Percentiles rank a stretch among this genome's conserved stretches.
phyloP scores from a whole-genome alignment of 768 basidiomycete species.

The Mycena capillaripes region DNA sequence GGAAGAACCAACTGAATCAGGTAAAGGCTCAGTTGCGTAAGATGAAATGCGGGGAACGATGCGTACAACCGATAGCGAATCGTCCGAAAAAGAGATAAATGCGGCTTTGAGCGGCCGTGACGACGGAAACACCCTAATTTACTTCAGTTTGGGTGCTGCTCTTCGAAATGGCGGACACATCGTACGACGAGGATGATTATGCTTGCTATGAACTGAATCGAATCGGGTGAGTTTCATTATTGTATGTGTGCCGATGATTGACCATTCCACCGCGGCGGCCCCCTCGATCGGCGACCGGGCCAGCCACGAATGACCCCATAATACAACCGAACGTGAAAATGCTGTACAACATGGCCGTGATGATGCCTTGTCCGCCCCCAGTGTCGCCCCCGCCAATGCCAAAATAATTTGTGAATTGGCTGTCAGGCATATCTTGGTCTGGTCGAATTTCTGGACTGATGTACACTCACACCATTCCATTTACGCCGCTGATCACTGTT shows the following conservation, averaged over 20 bases:
- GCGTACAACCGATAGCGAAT: slow-evolving; percentile 26
- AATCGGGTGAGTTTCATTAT: background rate
- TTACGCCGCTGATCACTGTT: slow-evolving; percentile 61
- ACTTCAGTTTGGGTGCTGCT: background rate
- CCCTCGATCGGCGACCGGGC: slow-evolving; percentile 57
- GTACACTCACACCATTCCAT: slow-evolving; percentile 59
- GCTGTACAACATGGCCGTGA: slow-evolving; percentile 59
- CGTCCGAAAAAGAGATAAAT: slow-evolving; percentile 33
- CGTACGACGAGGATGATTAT: slow-evolving; percentile 50
- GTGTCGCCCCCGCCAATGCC: slow-evolving; percentile 54
- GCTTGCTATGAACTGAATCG: slow-evolving; percentile 54
- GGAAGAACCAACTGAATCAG: slow-evolving; percentile 8
- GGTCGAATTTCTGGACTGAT: background rate
- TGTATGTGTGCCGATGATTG: slow-evolving; percentile 6
- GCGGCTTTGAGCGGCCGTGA: slow-evolving; percentile 34
- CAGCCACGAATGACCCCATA: slow-evolving; percentile 55
- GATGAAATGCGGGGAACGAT: background rate
- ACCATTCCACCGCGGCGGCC: slow-evolving; percentile 63
- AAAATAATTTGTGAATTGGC: slow-evolving; percentile 60
- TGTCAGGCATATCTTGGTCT: slow-evolving; percentile 29
- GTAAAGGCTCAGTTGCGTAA: background rate
- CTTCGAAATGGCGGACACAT: background rate
- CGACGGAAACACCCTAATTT: slow-evolving; percentile 26
- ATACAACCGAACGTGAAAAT: slow-evolving; percentile 47
- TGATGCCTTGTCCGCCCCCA: slow-evolving; percentile 60